Base-by-base conservation (phyloP, 257 asterid genomes). In the Solanum bulbocastanum region DNA sequence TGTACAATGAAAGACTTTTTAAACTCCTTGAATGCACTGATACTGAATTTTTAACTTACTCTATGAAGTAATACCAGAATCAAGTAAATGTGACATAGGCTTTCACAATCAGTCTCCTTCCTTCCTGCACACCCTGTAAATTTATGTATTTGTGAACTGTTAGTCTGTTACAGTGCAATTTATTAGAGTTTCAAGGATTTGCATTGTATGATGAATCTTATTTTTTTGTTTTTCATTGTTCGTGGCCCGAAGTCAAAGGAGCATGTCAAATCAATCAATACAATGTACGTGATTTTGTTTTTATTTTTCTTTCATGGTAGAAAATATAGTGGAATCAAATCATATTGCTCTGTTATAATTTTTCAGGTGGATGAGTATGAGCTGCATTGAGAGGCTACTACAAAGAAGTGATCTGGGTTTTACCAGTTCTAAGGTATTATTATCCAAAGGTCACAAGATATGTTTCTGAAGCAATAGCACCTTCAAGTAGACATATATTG, bases 361-460 rank as follows among this genome's bases (percentile, higher is more conserved):
- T 90, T 81, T 32, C 90, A 96, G 99, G 95, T 96, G 99, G 99
- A 92, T 95, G 95, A 90, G 90, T 83, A 91, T 94, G 88, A 89
- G 88, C 83, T 91, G 93, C 68, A 56, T 96, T 69, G 94, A 90
- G 87, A 88, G 68, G 74, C 91, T 94, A 84, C 86, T 92, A 87
- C 89, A 84, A 88, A 91, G 90, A 88, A 93, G 90, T 87, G 78
- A 88, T 58, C 88, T 87, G 49, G 37, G 87, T 32, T 73, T 85
- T 69, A 79, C 94, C 73, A 89, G 91, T 87, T 93, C 96, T 75
- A 85, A 94, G 99, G 99, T 96, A 91, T 76, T 75, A 16, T 49
- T 87, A 39, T 87, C 82, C 42, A 10, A 16, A 30, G 35, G 6
- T 87, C 86, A 18, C 58, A 27, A 88, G 60, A 35, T 71, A 40